Conservation (phyloP, 2,329 filamentous ascomycete species). For the Paradendryphiella salina region DNA sequence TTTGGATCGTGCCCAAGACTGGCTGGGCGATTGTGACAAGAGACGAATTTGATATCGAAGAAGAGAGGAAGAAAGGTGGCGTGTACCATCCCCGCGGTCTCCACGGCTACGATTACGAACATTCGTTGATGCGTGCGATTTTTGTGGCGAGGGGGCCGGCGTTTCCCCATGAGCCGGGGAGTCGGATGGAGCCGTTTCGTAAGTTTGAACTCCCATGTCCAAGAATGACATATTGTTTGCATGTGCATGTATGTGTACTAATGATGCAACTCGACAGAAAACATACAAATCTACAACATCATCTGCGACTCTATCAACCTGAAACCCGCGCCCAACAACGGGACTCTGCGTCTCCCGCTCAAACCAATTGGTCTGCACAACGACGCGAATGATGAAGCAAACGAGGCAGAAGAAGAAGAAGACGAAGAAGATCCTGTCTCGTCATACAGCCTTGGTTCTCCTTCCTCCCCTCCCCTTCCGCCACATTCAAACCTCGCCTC, state of each 20-base stretch:
- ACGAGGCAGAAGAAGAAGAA: constrained; percentile 51
- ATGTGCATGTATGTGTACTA: neutral
- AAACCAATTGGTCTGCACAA: constrained; percentile 64
- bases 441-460: neutral
- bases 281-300: constrained; percentile 93
- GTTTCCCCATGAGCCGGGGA: constrained; percentile 83
- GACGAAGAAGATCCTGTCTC: constrained; percentile 58
- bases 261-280: constrained; percentile 64
- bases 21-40: constrained; percentile 90
- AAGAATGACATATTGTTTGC: neutral
- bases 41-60: constrained; percentile 73
- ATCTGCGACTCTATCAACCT: constrained; percentile 85
- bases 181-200: constrained; percentile 79
- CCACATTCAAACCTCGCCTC: constrained; percentile 17
- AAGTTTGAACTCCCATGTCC: constrained; percentile 51
- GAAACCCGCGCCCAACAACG: constrained; percentile 77
- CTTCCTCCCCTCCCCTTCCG: neutral
- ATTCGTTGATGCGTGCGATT: constrained; percentile 94
- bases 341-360: constrained; percentile 75
- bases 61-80: constrained; percentile 64
- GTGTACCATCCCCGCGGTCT: constrained; percentile 81
- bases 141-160: constrained; percentile 91
- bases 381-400: constrained; percentile 32
- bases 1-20: constrained; percentile 91
- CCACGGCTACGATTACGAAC: constrained; percentile 93